phyloP scores from a whole-genome alignment of 257 asterid genomes.

The Penstemon eatonii region DNA sequence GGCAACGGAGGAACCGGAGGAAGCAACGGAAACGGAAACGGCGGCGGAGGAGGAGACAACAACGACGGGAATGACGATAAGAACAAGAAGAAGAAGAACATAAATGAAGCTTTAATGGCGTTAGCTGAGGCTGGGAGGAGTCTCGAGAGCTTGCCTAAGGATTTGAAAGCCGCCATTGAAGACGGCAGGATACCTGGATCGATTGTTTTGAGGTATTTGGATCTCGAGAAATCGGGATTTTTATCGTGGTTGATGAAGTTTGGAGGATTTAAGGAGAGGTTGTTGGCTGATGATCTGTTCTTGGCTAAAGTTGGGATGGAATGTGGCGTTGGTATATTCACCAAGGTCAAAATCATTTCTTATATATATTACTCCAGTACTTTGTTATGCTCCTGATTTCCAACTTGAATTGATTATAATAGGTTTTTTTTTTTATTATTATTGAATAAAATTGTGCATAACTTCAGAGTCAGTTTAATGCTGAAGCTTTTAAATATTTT shows the following conservation, averaged over 20 bases:
- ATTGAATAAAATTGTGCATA: no score
- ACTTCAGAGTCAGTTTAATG: no score
- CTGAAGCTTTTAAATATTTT: no score
- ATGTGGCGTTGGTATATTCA: slow-evolving; percentile 92
- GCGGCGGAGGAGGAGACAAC: slow-evolving; percentile 35
- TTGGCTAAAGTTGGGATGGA: slow-evolving; percentile 82
- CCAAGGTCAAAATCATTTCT: slow-evolving; percentile 54
- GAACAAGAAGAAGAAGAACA: slow-evolving; percentile 47
- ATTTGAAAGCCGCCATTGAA: slow-evolving; percentile 72
- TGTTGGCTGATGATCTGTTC: slow-evolving; percentile 95
- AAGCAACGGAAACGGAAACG: slow-evolving; percentile 23
- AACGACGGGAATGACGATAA: slow-evolving; percentile 31
- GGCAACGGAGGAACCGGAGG: slow-evolving; percentile 20
- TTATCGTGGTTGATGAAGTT: slow-evolving; percentile 72
- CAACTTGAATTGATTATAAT: no score
- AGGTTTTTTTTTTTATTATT: no score
- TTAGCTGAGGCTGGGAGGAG: slow-evolving; percentile 71
- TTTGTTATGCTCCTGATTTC: no score
- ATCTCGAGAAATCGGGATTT: slow-evolving; percentile 68
- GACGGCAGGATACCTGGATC: slow-evolving; percentile 78
- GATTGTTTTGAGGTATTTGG: slow-evolving; percentile 58
- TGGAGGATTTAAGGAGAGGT: slow-evolving; percentile 89
- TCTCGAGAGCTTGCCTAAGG: slow-evolving; percentile 80
- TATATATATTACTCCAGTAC: no score
- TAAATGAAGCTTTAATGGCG: slow-evolving; percentile 55